Evolutionary conservation across 768 basidiomycete species (phyloP).

Genomic region (Boletus subparvulus): DNA sequence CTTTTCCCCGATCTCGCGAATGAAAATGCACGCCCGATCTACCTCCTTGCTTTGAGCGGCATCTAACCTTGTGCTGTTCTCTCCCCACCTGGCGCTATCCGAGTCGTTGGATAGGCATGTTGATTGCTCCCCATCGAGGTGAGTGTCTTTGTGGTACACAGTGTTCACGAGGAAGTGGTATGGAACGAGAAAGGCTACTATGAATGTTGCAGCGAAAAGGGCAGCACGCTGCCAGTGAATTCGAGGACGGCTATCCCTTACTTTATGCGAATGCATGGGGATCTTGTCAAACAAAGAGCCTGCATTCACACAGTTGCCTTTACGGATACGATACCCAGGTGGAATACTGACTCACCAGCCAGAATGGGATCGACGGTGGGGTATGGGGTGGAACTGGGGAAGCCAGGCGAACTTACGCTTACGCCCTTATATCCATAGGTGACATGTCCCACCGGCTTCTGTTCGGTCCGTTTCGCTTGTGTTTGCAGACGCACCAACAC

Average conservation of each 20-base stretch:
- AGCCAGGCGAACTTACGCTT: too few species aligned
- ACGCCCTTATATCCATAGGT: too few species aligned
- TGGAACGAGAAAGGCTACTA: not conserved
- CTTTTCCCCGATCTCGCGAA: not conserved
- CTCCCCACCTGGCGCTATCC: not conserved
- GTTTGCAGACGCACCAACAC: not conserved
- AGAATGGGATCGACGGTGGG: not conserved
- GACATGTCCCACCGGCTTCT: not conserved
- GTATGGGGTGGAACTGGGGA: too few species aligned
- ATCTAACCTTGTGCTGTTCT: not conserved
- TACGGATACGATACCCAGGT: not conserved
- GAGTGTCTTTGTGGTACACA: not conserved
- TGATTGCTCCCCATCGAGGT: not conserved
- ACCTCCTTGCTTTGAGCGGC: not conserved
- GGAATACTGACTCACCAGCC: not conserved
- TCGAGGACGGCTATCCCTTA: not conserved
- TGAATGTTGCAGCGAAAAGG: not conserved
- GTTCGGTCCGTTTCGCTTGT: not conserved
- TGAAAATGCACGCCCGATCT: not conserved
- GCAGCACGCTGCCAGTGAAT: not conserved
- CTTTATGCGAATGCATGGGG: not conserved
- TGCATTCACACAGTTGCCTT: not conserved
- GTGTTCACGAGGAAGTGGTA: not conserved
- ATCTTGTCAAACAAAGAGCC: not conserved
- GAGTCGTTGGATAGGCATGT: not conserved